Percentiles rank a stretch among this genome's conserved stretches.
Conservation (phyloP, 2,329 filamentous ascomycete species). For the Colletotrichum sp. region DNA sequence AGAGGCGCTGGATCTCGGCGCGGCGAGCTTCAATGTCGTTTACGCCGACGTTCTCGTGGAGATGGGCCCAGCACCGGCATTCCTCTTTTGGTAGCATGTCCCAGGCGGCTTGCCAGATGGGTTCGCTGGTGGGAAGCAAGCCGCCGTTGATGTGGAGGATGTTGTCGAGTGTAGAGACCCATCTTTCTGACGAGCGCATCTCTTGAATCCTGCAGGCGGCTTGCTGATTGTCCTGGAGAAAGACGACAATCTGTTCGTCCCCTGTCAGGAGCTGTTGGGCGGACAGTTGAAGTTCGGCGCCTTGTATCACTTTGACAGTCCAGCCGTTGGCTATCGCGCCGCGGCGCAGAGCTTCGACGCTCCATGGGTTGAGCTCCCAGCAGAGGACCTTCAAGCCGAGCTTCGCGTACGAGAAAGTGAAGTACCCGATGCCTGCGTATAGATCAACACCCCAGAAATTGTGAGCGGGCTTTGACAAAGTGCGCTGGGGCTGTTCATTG, state of each 20-base stretch:
- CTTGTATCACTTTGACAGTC: constrained; percentile 59
- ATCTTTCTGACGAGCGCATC: constrained; percentile 30
- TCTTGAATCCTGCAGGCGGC: constrained; percentile 49
- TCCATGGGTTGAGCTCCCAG: constrained; percentile 92
- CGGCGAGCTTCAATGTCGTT: constrained; percentile 53
- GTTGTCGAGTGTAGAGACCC: constrained; percentile 32
- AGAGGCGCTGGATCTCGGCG: constrained; percentile 52
- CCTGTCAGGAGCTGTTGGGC: constrained; percentile 43
- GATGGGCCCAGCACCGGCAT: constrained; percentile 61
- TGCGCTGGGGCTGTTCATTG: neutral
- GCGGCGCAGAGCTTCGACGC: constrained; percentile 79
- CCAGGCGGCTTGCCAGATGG: constrained; percentile 58
- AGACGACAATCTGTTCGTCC: constrained; percentile 66
- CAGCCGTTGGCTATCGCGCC: constrained; percentile 76
- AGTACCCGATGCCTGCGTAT: constrained; percentile 94
- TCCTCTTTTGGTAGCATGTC: constrained; percentile 40
- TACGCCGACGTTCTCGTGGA: constrained; percentile 70
- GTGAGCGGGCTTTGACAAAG: neutral
- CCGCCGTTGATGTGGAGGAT: constrained; percentile 69
- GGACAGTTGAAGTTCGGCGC: constrained; percentile 40
- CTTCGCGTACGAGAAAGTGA: constrained; percentile 81
- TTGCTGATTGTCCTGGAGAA: constrained; percentile 70
- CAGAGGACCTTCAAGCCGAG: constrained; percentile 78
- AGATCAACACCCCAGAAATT: constrained; percentile 72
- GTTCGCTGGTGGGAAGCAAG: constrained; percentile 62